Evolutionary conservation across 768 basidiomycete species (phyloP).

Genomic region (Podaxis sp.): DNA sequence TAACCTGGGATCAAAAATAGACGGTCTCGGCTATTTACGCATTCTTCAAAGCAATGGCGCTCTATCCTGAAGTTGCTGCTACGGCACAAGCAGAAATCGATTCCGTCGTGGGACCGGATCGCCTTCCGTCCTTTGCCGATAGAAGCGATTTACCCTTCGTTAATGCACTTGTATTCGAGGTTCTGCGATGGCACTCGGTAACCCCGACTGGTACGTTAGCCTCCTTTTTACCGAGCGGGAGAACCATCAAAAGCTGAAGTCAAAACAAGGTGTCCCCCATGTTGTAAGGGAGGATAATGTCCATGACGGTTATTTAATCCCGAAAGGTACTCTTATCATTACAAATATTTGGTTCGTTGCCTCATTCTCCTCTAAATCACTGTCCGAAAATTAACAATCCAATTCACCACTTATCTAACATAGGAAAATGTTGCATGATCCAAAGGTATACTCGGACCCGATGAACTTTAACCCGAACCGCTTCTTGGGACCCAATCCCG

Average conservation of each 20-base stretch:
- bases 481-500: neutral
- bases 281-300: conserved; percentile 40
- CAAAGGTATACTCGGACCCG: neutral
- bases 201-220: conserved; percentile 27
- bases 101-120: neutral
- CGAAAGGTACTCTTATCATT: conserved; percentile 37
- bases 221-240: neutral
- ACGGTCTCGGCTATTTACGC: conserved; percentile 18
- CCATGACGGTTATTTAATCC: conserved; percentile 43
- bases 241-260: conserved; percentile 10
- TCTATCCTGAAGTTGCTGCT: neutral
- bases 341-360: conserved; percentile 30
- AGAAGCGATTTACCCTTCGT: neutral
- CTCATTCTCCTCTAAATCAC: too few relatives aligned
- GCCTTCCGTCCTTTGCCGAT: neutral
- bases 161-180: neutral
- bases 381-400: neutral
- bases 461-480: neutral
- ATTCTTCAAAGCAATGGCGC: neutral
- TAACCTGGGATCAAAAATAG: conserved; percentile 21
- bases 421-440: conserved; percentile 38
- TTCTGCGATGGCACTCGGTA: conserved; percentile 24
- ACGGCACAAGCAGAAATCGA: neutral
- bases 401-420: neutral
- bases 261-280: conserved; percentile 33